Evolutionary conservation across 257 asterid genomes (phyloP), one percentile per base, ranked within the genome.

Genomic region (Capsicum pubescens): DNA sequence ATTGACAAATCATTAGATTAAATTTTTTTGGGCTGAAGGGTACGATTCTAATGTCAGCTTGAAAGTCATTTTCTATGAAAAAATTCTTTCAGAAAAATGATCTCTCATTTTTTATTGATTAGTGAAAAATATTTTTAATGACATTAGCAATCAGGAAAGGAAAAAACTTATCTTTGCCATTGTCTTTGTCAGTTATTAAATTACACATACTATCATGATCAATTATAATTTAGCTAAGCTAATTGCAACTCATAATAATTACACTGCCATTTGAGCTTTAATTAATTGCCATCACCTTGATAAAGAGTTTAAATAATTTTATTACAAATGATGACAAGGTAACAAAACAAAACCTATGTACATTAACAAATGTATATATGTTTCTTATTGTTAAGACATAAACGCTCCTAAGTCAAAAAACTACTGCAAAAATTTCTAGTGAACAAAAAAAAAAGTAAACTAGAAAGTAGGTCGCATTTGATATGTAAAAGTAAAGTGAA

Each of bases 311-410:
- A 48, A 72, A 19, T 48, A 7, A n/a, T 10, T 74, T 7, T 6
- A 8, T n/a, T 46, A 50, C n/a, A 74, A 74, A 74, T 74, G 80
- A 55, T 19, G 80, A 74, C n/a, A n/a, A n/a, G n/a, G n/a, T n/a
- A n/a, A n/a, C 80, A 48, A 48, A 74, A 13, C 12, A 74, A 74
- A 11, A 74, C 60, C 19, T 13, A 48, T 19, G 42, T 74, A 74
- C 44, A 19, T 74, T 35, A 74, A 50, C 6, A 74, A 48, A 74
- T 19, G 60, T 6, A 74, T 74, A 21, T 50, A 21, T 74, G 80
- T 74, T 21, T 48, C 61, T 50, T 74, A 8, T 74, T 74, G 4
- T 74, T 19, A 50, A 19, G 80, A 21, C 80, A 74, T 74, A 44
- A 74, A 74, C 44, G 15, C 17, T 46, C 60, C 1, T 8, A 74